Conservation (phyloP, 2,329 filamentous ascomycete species). For the Ilyonectria mors-panacis region DNA sequence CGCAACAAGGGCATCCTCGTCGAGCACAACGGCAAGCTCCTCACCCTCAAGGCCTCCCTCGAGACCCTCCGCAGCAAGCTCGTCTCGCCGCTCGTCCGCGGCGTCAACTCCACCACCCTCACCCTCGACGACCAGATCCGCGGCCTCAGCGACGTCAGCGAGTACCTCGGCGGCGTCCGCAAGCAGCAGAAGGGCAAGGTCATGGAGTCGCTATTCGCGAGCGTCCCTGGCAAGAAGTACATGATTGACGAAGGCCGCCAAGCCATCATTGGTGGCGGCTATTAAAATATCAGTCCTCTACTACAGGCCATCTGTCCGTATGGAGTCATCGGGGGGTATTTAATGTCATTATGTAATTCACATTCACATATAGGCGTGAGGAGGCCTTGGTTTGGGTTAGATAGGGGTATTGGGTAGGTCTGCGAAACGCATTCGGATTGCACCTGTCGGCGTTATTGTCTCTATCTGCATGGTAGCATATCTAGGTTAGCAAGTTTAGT, state of each 20-base stretch:
- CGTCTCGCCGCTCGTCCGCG: conserved; percentile 85
- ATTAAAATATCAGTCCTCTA: conserved; percentile 12
- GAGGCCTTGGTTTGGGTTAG: conserved; percentile 24
- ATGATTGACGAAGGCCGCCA: conserved; percentile 52
- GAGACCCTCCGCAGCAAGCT: conserved; percentile 88
- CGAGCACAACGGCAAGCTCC: conserved; percentile 87
- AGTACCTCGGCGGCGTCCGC: conserved; percentile 81
- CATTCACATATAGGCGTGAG: conserved; percentile 23
- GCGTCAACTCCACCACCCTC: conserved; percentile 76
- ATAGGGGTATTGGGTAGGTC: conserved; percentile 18
- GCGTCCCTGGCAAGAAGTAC: conserved; percentile 50
- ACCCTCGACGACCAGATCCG: conserved; percentile 88
- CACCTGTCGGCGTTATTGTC: conserved; percentile 23
- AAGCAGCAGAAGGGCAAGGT: conserved; percentile 86
- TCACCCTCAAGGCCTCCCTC: conserved; percentile 87
- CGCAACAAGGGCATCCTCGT: conserved; percentile 89
- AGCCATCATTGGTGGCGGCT: conserved; percentile 36
- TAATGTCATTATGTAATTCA: conserved; percentile 22
- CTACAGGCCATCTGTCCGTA: background rate
- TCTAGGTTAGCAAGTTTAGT: conserved; percentile 19
- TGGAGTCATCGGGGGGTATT: conserved; percentile 1
- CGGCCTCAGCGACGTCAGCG: conserved; percentile 84
- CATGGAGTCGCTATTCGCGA: conserved; percentile 83
- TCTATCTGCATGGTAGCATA: conserved; percentile 15
- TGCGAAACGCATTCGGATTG: conserved; percentile 23